Evolutionary conservation across 176 grass and related monocot genomes (phyloP).

Genomic region (Lolium rigidum): DNA sequence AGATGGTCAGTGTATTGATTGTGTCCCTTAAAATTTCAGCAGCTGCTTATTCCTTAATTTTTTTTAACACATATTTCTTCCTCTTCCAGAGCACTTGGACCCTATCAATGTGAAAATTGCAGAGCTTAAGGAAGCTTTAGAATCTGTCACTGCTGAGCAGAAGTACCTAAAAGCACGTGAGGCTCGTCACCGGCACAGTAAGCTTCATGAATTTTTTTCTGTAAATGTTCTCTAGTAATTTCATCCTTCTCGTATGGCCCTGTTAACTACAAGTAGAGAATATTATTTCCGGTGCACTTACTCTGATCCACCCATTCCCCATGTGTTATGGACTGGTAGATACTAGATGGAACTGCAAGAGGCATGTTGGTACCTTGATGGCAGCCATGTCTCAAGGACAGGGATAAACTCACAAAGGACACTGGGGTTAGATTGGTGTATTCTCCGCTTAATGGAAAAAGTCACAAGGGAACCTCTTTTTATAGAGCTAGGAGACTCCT

Average conservation of each 20-base stretch:
- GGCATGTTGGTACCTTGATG: neutral
- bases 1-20: slow-evolving; percentile 70
- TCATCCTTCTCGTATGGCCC: neutral
- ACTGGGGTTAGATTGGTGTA: neutral
- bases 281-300: neutral
- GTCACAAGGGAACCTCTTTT: neutral
- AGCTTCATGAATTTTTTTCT: slow-evolving; percentile 42
- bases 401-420: neutral
- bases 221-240: neutral
- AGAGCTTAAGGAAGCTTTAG: slow-evolving; percentile 91
- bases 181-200: slow-evolving; percentile 92
- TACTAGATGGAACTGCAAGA: neutral
- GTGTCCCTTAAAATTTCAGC: slow-evolving; percentile 25
- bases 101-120: slow-evolving; percentile 99
- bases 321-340: neutral
- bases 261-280: neutral
- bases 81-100: slow-evolving; percentile 87
- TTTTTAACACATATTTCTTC: slow-evolving; percentile 25
- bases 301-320: neutral
- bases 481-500: neutral
- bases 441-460: neutral
- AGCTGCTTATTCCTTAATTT: neutral
- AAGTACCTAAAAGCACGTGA: slow-evolving; percentile 96
- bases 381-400: neutral
- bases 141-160: slow-evolving; percentile 88